These are phyloP conservation scores for Candida alai DNA, from an alignment of 805 yeast species.

Conservation along the genomic window DNA sequence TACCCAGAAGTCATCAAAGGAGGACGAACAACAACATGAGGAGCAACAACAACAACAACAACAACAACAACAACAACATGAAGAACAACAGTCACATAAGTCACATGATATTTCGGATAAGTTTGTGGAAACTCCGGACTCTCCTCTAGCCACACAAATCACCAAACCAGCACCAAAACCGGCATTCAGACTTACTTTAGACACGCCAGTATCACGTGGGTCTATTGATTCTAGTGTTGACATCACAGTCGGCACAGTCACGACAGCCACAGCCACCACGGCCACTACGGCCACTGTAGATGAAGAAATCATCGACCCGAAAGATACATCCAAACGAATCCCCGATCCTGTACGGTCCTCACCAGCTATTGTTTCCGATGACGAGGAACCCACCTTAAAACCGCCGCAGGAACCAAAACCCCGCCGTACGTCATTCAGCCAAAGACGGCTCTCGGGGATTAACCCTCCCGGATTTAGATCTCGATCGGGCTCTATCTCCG, in stretches of 20 bases:
- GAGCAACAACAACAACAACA: not conserved
- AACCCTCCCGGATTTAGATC: slow-evolving; percentile 20
- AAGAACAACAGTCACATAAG: not conserved
- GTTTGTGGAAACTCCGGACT: not conserved
- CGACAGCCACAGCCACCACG: not conserved
- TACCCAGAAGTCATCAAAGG: slow-evolving; percentile 10
- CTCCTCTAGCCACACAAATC: slow-evolving; percentile 2
- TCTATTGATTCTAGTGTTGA: no score
- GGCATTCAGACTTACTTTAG: slow-evolving; percentile 2
- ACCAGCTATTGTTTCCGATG: slow-evolving; percentile 4
- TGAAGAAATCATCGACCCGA: slow-evolving; percentile 26
- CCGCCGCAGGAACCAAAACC: slow-evolving; percentile 15
- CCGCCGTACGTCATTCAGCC: slow-evolving; percentile 27
- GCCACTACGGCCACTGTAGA: not conserved
- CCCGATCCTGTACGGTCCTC: no score
- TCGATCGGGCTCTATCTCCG: slow-evolving; percentile 29
- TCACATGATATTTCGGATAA: not conserved
- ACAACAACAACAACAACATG: not conserved
- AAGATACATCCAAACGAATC: slow-evolving; percentile 13
- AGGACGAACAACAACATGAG: not conserved
- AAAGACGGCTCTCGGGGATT: slow-evolving; percentile 36
- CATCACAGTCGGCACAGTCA: no score
- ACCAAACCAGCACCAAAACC: slow-evolving; percentile 1
- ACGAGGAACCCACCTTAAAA: slow-evolving; percentile 7
- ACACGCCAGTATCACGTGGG: not conserved